These are phyloP conservation scores for Phaseolus lunatus DNA, from an alignment of 306 rosid genomes.

Conservation along the genomic window DNA sequence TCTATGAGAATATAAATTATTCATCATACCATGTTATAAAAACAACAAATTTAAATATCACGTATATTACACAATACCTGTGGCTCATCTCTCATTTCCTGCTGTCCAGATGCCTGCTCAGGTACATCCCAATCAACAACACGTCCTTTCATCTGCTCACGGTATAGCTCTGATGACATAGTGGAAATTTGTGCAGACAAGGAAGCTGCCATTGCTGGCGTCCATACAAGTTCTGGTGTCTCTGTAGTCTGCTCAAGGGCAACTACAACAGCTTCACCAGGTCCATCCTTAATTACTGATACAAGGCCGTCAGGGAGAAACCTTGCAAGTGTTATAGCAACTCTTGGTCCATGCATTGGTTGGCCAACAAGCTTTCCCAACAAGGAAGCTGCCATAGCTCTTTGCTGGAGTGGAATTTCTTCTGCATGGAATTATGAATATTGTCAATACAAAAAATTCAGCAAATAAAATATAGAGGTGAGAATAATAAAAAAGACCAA, in stretches of 20 bases:
- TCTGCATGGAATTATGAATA: constrained; percentile 58
- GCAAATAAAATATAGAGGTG: constrained; percentile 19
- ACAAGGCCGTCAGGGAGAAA: constrained; percentile 98
- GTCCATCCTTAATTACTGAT: constrained; percentile 96
- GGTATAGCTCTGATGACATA: constrained; percentile 85
- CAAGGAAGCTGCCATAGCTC: constrained; percentile 97
- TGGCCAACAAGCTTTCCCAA: constrained; percentile 97
- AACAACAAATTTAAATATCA: constrained; percentile 18
- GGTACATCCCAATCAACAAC: constrained; percentile 98
- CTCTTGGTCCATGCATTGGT: constrained; percentile 99
- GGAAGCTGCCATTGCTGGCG: constrained; percentile 99
- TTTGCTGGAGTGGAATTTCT: constrained; percentile 91
- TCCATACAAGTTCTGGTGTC: constrained; percentile 99
- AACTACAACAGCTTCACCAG: constrained; percentile 96
- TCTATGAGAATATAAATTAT: constrained; percentile 23
- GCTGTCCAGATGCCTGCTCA: constrained; percentile 97
- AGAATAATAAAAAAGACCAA: constrained; percentile 30
- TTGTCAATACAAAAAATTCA: constrained; percentile 35
- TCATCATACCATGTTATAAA: constrained; percentile 12
- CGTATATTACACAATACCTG: constrained; percentile 66
- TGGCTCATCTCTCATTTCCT: constrained; percentile 99
- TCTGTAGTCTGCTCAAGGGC: constrained; percentile 92
- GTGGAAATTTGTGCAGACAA: constrained; percentile 94
- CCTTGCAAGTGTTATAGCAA: constrained; percentile 90
- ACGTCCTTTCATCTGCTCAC: constrained; percentile 96